Base-by-base conservation (phyloP, 2,329 filamentous ascomycete genomes). In the Rhexocercosporidium sp. region DNA sequence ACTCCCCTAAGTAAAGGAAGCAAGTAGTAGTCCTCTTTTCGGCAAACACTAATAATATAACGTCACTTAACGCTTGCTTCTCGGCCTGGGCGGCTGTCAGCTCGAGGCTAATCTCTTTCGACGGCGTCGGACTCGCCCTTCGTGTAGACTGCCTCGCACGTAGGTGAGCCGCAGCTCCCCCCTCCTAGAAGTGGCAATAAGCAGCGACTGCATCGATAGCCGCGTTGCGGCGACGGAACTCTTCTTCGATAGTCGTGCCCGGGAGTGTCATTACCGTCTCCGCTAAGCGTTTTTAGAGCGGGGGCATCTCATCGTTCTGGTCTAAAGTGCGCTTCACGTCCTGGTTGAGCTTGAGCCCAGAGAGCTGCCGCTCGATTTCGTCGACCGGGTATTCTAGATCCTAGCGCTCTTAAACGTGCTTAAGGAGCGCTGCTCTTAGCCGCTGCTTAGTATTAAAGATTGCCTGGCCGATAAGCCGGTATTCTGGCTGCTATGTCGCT, bases 181-280 rank as follows among this genome's bases (percentile, higher is more conserved):
- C 63, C 25, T 70, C 64, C 44, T 70, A 39, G 63, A 71, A 70
- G 62, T 68, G 44, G 67, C 65, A 73, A 66, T 75, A 76, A 61
- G 67, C 66, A 70, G 70, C 69, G 60, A 75, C 73, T 39, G 69
- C 67, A 72, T 77, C 62, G 60, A 78, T 77, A 54, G 73, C 70
- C 59, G 71, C 68, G 25, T 73, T 77, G 56, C 70, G 69, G 29
- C 60, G 63, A 65, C 56, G 56, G 46, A 69, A 64, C 67, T 71
- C 65, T 65, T 69, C 63, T 59, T 70, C 64, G 6, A 71, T 51
- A 34, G 66, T 72, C 29, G 59, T 70, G 11, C 71, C 68, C 34
- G 66, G 74, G 37, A 77, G 69, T 29, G 72, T 75, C 39, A 76
- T 71, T 37, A 77, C 62, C 47, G 67, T 72, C 66, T 74, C 68